A percentile compares a stretch with the other conserved stretches of the same genome.
Conservation (phyloP, 2,329 filamentous ascomycete genomes). For the Paracoccidioides brasiliensis region DNA sequence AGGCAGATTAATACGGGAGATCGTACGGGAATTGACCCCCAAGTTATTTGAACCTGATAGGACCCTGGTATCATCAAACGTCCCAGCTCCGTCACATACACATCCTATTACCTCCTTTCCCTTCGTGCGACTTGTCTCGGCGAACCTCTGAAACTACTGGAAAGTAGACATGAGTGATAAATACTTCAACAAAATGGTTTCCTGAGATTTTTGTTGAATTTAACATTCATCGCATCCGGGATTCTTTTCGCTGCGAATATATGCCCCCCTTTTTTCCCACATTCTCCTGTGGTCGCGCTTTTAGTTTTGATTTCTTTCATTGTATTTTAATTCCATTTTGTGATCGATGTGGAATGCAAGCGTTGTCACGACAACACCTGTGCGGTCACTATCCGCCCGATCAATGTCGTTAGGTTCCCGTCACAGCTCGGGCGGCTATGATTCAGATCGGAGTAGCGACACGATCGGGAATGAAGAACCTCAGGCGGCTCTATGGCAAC, state of each 20-base stretch:
- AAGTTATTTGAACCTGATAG: not conserved
- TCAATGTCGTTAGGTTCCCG: not conserved
- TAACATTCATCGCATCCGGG: not conserved
- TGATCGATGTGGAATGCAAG: slow-evolving; percentile 4
- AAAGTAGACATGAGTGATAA: not conserved
- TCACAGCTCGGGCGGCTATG: not conserved
- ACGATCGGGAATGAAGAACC: slow-evolving; percentile 13
- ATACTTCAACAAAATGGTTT: not conserved
- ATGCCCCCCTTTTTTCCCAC: not conserved
- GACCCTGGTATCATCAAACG: not conserved
- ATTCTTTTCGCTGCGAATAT: not conserved
- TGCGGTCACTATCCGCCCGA: slow-evolving; percentile 1
- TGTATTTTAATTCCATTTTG: not conserved
- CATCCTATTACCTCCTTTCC: not conserved
- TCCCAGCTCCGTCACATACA: not conserved
- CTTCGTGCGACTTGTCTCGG: not conserved
- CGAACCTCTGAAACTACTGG: not conserved
- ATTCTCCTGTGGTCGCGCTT: too few relatives aligned
- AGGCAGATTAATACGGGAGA: not conserved
- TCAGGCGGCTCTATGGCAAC: slow-evolving; percentile 1
- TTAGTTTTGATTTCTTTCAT: not conserved
- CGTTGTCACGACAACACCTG: not conserved
- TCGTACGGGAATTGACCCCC: not conserved
- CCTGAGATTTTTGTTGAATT: not conserved
- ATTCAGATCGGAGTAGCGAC: slow-evolving; percentile 4